Percentiles rank a stretch among this genome's conserved stretches.
Conservation (phyloP, 108 stramenopile genomes). For the Cyclotella baltica region DNA sequence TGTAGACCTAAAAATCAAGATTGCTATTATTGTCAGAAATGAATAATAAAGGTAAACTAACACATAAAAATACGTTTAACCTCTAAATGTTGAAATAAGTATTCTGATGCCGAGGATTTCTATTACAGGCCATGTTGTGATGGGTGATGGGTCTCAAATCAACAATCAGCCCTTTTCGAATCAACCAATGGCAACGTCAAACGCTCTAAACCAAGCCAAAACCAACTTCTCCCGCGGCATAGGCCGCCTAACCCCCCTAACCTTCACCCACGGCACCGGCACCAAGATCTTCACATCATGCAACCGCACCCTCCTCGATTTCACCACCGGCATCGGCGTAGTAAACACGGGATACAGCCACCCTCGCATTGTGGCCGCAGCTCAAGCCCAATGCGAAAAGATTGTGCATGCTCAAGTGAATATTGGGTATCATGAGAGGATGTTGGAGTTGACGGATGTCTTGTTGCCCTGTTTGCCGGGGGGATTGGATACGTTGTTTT, state of each 20-base stretch:
- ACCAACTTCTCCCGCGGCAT: slow-evolving; percentile 56
- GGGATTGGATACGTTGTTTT: slow-evolving; percentile 64
- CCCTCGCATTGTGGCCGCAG: slow-evolving; percentile 66
- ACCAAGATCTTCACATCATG: slow-evolving; percentile 50
- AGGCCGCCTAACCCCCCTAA: slow-evolving; percentile 60
- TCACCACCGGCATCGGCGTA: slow-evolving; percentile 81
- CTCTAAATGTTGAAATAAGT: no score
- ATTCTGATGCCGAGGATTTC: no score
- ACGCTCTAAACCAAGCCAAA: no score
- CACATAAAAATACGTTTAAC: no score
- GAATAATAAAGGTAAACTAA: no score
- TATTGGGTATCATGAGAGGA: slow-evolving; percentile 58
- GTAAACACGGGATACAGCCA: slow-evolving; percentile 77
- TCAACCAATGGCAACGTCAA: no score
- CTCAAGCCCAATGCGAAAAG: slow-evolving; percentile 65
- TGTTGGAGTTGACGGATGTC: slow-evolving; percentile 64
- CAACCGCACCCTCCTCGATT: slow-evolving; percentile 55
- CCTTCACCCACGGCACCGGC: slow-evolving; percentile 56
- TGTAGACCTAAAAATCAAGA: no score
- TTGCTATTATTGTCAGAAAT: no score
- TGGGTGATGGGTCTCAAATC: no score
- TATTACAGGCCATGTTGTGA: no score
- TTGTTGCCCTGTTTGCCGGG: slow-evolving; percentile 39
- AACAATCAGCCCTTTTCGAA: no score
- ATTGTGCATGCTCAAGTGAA: slow-evolving; percentile 62